Percentiles rank a stretch among this genome's conserved stretches.
phyloP scores from a whole-genome alignment of 306 rosid genomes.

The Prunus campanulata region DNA sequence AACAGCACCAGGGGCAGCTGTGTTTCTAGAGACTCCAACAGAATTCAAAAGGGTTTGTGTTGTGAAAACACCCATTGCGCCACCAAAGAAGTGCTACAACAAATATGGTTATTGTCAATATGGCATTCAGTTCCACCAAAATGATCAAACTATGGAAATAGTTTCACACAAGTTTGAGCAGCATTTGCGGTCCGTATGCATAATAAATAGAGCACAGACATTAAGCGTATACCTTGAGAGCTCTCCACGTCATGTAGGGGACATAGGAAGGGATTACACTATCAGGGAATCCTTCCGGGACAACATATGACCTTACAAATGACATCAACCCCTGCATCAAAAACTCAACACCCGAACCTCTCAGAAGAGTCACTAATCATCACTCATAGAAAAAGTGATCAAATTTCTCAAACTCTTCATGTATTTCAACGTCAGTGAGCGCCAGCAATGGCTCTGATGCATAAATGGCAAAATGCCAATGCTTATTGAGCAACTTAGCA shows the following conservation, averaged over 20 bases:
- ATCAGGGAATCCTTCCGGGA: slow-evolving; percentile 92
- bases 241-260: slow-evolving; percentile 97
- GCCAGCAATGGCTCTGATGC: not conserved
- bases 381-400: not conserved
- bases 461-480: not conserved
- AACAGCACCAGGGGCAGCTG: slow-evolving; percentile 74
- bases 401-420: not conserved
- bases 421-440: not conserved
- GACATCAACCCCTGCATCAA: slow-evolving; percentile 67
- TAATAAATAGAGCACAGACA: not conserved
- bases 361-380: not conserved
- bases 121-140: not conserved
- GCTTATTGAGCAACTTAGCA: not conserved
- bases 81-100: slow-evolving; percentile 88
- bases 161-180: not conserved
- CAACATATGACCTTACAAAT: slow-evolving; percentile 84
- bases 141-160: not conserved
- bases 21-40: slow-evolving; percentile 79
- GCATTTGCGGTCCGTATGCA: not conserved
- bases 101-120: not conserved
- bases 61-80: slow-evolving; percentile 99
- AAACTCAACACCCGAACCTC: not conserved
- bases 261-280: slow-evolving; percentile 88
- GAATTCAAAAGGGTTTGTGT: slow-evolving; percentile 88
- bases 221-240: slow-evolving; percentile 67